Conservation (phyloP, 1,139 yeast species). For the Hyphopichia buzzinii region DNA sequence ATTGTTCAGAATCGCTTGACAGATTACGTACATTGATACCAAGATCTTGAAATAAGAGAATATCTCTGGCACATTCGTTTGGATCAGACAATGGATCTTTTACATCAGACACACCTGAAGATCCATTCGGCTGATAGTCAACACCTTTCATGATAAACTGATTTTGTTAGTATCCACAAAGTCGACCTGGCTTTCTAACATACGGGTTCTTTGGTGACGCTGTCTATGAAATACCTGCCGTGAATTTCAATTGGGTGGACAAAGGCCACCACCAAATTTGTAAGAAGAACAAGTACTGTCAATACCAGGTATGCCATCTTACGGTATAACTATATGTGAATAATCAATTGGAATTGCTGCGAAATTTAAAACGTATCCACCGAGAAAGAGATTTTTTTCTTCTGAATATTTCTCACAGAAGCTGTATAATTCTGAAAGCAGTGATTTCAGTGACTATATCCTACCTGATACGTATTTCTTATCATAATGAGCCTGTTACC, state of each 20-base stretch:
- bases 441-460: too few relatives aligned
- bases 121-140: slow-evolving; percentile 90
- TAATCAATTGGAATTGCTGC: too few relatives aligned
- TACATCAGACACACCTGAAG: slow-evolving; percentile 56
- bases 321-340: too few relatives aligned
- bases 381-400: too few relatives aligned
- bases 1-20: too few relatives aligned
- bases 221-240: slow-evolving; percentile 73
- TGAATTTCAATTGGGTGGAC: slow-evolving; percentile 60
- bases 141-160: slow-evolving; percentile 65
- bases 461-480: too few relatives aligned
- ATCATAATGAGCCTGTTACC: too few relatives aligned
- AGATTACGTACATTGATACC: slow-evolving; percentile 66
- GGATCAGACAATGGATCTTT: slow-evolving; percentile 76
- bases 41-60: slow-evolving; percentile 66
- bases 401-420: too few relatives aligned
- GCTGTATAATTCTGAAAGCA: too few relatives aligned
- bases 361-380: not conserved
- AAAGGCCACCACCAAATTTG: slow-evolving; percentile 15
- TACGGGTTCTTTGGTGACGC: slow-evolving; percentile 75
- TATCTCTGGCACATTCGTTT: slow-evolving; percentile 69
- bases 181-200: slow-evolving; percentile 16
- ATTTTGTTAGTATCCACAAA: slow-evolving; percentile 10
- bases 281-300: not conserved
- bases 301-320: too few relatives aligned